These are phyloP conservation scores for Sugiyamaella japonica DNA, from an alignment of 1,139 yeast genomes.

Conservation along the genomic window DNA sequence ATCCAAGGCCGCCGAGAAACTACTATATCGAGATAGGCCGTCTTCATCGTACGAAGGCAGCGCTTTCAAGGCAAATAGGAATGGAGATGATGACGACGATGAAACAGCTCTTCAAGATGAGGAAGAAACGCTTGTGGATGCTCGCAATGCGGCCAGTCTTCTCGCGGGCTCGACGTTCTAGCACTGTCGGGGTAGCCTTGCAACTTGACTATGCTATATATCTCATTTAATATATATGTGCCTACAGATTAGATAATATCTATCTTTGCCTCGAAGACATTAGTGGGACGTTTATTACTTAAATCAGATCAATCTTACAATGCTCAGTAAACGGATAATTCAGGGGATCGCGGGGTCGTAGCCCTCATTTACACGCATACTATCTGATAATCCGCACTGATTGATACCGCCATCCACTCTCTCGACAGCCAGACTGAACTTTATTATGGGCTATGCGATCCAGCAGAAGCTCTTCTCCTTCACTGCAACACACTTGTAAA, in stretches of 20 bases:
- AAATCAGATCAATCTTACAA: too few species aligned
- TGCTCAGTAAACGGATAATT: not conserved
- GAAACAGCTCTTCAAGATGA: slow-evolving; percentile 32
- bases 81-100: slow-evolving; percentile 34
- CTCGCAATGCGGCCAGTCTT: slow-evolving; percentile 76
- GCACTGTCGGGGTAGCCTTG: not conserved
- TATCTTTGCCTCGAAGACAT: too few species aligned
- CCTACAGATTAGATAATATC: too few species aligned
- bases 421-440: not conserved
- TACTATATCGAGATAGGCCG: slow-evolving; percentile 11
- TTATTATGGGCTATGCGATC: not conserved
- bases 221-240: too few species aligned
- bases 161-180: slow-evolving; percentile 72
- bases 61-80: not conserved
- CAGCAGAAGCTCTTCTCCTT: not conserved
- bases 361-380: not conserved
- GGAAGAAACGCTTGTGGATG: slow-evolving; percentile 55
- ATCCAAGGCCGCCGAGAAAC: slow-evolving; percentile 12
- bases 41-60: not conserved
- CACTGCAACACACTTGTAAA: slow-evolving; percentile 19
- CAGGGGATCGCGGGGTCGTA: not conserved
- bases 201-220: too few species aligned
- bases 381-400: not conserved
- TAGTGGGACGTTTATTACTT: too few species aligned
- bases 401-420: not conserved